Conservation (phyloP, 1,139 yeast genomes). For the Diutina mesorugosa region DNA sequence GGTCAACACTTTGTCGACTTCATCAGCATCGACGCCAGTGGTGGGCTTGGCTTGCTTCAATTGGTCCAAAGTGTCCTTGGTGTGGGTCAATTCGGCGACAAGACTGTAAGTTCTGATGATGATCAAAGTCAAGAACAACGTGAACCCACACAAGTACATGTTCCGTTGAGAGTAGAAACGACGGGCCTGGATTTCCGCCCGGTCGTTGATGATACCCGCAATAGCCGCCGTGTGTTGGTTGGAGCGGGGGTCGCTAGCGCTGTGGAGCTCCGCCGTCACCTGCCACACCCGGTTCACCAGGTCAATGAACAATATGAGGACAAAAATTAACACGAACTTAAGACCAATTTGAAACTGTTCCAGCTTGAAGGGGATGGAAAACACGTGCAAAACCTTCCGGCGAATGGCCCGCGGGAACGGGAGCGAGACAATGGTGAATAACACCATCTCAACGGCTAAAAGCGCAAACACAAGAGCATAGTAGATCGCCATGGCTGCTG, state of each 20-base stretch:
- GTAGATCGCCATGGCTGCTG: slow-evolving; percentile 48
- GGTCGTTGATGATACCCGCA: slow-evolving; percentile 31
- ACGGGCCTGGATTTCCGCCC: slow-evolving; percentile 78
- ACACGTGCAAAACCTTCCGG: slow-evolving; percentile 48
- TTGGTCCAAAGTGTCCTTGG: slow-evolving; percentile 51
- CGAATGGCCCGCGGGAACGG: slow-evolving; percentile 76
- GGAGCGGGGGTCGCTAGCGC: slow-evolving; percentile 9
- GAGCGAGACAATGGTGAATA: slow-evolving; percentile 69
- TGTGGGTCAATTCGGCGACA: slow-evolving; percentile 59
- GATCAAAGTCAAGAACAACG: slow-evolving; percentile 77
- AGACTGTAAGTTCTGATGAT: slow-evolving; percentile 77
- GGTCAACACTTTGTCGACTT: slow-evolving; percentile 26
- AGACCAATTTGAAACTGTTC: slow-evolving; percentile 66
- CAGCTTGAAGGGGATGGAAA: slow-evolving; percentile 59
- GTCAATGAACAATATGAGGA: slow-evolving; percentile 74
- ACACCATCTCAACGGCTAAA: slow-evolving; percentile 64
- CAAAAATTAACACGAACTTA: slow-evolving; percentile 76
- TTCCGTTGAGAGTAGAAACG: slow-evolving; percentile 94
- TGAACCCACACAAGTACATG: slow-evolving; percentile 92
- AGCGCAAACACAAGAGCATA: slow-evolving; percentile 65
- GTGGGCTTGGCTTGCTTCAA: slow-evolving; percentile 15
- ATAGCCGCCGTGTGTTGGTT: slow-evolving; percentile 7
- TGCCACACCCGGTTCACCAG: slow-evolving; percentile 74
- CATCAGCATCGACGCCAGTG: slow-evolving; percentile 10
- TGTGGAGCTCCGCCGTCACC: slow-evolving; percentile 50